These are phyloP conservation scores for Xylariaceae sp. DNA, from an alignment of 2,329 filamentous ascomycete genomes.

Conservation along the genomic window DNA sequence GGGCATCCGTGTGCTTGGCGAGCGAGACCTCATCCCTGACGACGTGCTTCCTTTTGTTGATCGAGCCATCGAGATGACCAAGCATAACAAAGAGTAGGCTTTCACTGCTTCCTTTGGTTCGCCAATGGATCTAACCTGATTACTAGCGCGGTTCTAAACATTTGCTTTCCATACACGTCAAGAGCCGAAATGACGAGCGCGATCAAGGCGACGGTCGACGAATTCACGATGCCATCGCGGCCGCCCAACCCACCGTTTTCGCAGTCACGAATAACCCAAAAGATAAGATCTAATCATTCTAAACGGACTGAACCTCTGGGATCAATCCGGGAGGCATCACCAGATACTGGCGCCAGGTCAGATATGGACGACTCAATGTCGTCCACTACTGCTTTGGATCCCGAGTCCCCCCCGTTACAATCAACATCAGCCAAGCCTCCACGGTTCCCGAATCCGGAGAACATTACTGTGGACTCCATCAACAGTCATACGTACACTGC, in stretches of 20 bases:
- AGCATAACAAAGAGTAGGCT: conserved; percentile 76
- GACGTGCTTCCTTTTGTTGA: conserved; percentile 92
- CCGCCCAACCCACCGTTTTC: conserved; percentile 77
- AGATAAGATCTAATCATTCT: conserved; percentile 74
- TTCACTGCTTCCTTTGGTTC: background rate
- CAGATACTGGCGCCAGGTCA: conserved; percentile 53
- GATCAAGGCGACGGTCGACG: conserved; percentile 83
- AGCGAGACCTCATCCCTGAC: conserved; percentile 79
- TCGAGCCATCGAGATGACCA: conserved; percentile 83
- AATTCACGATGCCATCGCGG: conserved; percentile 77
- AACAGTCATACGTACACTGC: conserved; percentile 88
- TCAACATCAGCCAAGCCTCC: conserved; percentile 44
- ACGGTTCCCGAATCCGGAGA: conserved; percentile 75
- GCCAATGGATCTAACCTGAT: conserved; percentile 8
- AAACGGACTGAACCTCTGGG: conserved; percentile 54
- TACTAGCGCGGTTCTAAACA: conserved; percentile 71
- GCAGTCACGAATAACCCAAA: conserved; percentile 83
- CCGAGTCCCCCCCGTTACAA: conserved; percentile 56
- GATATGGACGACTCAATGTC: conserved; percentile 62
- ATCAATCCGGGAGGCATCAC: conserved; percentile 56
- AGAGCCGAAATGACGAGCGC: conserved; percentile 93
- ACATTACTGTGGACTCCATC: conserved; percentile 82
- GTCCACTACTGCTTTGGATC: conserved; percentile 64
- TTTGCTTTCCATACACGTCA: conserved; percentile 97
- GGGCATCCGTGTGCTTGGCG: conserved; percentile 81